Conservation (phyloP, 441 rosid species). For the Eutrema salsugineum region DNA sequence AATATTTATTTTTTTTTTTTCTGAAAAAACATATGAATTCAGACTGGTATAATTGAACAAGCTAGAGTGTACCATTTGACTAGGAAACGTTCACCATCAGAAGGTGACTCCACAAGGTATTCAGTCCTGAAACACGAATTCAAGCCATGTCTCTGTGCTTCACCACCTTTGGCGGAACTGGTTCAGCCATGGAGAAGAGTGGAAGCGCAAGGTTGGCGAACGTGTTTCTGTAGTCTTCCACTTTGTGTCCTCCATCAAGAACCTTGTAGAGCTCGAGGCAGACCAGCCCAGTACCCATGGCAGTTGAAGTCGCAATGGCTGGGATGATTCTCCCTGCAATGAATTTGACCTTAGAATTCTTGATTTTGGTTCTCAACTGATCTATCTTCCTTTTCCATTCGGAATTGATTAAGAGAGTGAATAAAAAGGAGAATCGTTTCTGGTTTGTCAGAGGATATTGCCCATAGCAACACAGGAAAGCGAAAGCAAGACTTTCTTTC, state of each 20-base stretch:
- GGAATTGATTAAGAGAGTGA: no score
- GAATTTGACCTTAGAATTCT: no score
- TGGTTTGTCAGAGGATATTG: no score
- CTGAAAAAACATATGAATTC: background rate
- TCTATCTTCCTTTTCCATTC: no score
- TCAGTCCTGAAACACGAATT: slow-evolving; percentile 27
- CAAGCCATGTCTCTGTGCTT: slow-evolving; percentile 86
- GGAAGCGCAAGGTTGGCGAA: slow-evolving; percentile 96
- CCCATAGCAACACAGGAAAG: no score
- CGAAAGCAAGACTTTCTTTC: no score
- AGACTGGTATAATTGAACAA: background rate
- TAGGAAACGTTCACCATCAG: slow-evolving; percentile 46
- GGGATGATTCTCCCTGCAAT: slow-evolving; percentile 97
- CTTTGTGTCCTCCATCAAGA: slow-evolving; percentile 65
- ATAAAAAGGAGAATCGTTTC: no score
- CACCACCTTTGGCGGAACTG: slow-evolving; percentile 78
- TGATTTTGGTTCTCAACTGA: no score
- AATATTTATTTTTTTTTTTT: background rate
- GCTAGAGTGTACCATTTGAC: background rate
- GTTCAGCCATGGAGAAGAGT: slow-evolving; percentile 91
- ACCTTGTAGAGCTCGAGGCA: slow-evolving; percentile 94
- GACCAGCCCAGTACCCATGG: slow-evolving; percentile 95
- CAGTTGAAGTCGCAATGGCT: slow-evolving; percentile 93
- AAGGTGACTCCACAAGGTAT: slow-evolving; percentile 65
- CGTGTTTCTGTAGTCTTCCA: slow-evolving; percentile 89